Percentiles rank a stretch among this genome's conserved stretches.
phyloP scores from a whole-genome alignment of 2,329 filamentous ascomycete genomes.

The Arthrinium puccinioides region DNA sequence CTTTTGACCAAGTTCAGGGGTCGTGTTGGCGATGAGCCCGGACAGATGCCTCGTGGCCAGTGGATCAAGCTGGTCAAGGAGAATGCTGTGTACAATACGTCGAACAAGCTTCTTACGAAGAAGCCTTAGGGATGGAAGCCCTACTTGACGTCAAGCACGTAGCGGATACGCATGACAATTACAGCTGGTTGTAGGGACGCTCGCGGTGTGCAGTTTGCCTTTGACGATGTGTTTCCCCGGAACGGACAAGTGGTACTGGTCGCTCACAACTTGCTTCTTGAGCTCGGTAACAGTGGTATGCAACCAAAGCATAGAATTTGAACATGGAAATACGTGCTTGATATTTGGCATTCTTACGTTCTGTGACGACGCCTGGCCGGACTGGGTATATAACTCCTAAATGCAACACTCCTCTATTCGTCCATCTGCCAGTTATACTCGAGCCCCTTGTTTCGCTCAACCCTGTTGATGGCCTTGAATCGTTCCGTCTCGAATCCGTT shows the following conservation, averaged over 20 bases:
- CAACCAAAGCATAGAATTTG: too few species aligned
- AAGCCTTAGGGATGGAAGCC: constrained; percentile 25
- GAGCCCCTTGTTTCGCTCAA: constrained; percentile 68
- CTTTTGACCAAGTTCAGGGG: constrained; percentile 47
- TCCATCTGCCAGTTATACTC: constrained; percentile 98
- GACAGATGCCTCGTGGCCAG: constrained; percentile 43
- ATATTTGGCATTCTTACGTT: too few species aligned
- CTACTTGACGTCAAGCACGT: neutral
- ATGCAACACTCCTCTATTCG: constrained; percentile 43
- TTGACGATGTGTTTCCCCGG: too few species aligned
- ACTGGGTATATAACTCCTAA: constrained; percentile 1
- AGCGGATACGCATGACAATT: neutral
- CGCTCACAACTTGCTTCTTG: too few species aligned
- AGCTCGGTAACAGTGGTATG: too few species aligned
- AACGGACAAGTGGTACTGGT: too few species aligned
- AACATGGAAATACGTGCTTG: too few species aligned
- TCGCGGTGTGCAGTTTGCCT: too few species aligned
- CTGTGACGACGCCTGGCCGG: neutral
- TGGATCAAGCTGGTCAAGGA: constrained; percentile 55
- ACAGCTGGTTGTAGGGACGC: too few species aligned
- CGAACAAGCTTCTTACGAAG: constrained; percentile 47
- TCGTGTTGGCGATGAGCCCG: constrained; percentile 44
- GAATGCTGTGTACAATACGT: constrained; percentile 42
- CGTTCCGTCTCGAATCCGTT: constrained; percentile 92
- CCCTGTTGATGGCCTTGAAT: constrained; percentile 79